Conservation (phyloP, 768 basidiomycete species). For the Amanita brunnescens region DNA sequence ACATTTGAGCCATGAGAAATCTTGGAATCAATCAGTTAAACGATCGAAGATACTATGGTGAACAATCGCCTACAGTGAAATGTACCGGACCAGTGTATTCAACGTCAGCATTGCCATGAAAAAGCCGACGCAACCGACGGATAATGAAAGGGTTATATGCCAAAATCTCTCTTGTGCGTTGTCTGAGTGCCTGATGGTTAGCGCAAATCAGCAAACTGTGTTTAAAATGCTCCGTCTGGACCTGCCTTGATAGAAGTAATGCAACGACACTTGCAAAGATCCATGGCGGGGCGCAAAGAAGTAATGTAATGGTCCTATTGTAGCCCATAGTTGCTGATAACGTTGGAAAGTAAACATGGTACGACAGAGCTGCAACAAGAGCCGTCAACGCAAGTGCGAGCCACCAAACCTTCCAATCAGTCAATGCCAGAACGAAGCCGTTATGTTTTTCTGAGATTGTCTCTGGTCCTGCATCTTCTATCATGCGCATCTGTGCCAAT, state of each 20-base stretch:
- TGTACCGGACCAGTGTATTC: constrained; percentile 53
- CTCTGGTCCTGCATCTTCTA: constrained; percentile 37
- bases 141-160: constrained; percentile 48
- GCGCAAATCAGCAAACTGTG: not conserved
- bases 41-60: not conserved
- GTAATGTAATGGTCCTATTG: constrained; percentile 51
- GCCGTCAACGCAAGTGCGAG: constrained; percentile 26
- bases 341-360: constrained; percentile 70
- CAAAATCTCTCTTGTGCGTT: constrained; percentile 58
- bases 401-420: constrained; percentile 71
- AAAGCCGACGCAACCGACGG: constrained; percentile 61
- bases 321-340: constrained; percentile 63
- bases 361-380: constrained; percentile 50
- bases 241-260: constrained; percentile 42
- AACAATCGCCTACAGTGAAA: constrained; percentile 42
- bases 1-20: constrained; percentile 71
- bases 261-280: constrained; percentile 50
- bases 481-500: constrained; percentile 52
- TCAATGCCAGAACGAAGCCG: constrained; percentile 51
- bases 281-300: constrained; percentile 54
- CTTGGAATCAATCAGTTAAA: constrained; percentile 24
- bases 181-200: constrained; percentile 55
- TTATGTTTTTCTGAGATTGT: constrained; percentile 11
- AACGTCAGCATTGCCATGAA: constrained; percentile 55
- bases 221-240: not conserved